Base-by-base conservation (phyloP, 2,329 filamentous ascomycete genomes). In the Botryotinia globosa region DNA sequence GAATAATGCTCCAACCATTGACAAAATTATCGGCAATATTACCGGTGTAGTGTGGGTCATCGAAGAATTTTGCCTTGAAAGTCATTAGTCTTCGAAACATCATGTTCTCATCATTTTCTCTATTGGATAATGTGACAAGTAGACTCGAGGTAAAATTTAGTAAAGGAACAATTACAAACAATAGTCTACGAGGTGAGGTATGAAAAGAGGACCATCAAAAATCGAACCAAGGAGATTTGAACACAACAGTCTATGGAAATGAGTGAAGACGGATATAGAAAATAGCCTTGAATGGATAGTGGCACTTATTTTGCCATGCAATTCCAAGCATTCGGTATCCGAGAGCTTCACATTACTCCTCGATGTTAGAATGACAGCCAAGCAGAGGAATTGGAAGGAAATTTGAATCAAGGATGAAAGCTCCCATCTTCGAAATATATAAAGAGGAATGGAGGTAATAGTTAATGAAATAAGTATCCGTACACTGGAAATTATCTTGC, bases 11-110 rank as follows among this genome's bases (percentile, higher is more conserved):
- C 32, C 45, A 4, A 2, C 16, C 25, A 2, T 12, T 3, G 18
- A 4, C 12, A 32, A 66, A 16, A 10, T 14, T 1, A 22, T 34
- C 42, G 16, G 42, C 16, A 44, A 44, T 44, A 18, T 18, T 18
- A 44, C 42, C 20, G 12, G 22, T 66, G 22, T 39, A 66, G 18
- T 44, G 22, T 7, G 29, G 12, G 32, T 73, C 22, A 74, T 66
- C 74, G 51, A 75, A 32, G 34, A 58, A 29, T 54, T 63, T 39
- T 59, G 65, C 65, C 64, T 56, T 42, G 67, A 42, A 42, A 42
- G 5, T 42, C 25, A n/a, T 62, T 42, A 42, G 59, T 42, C 1
- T n/a, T 62, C n/a, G 22, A 62, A 42, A n/a, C 14, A 16, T n/a
- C 20, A 9, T 8, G 25, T n/a, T n/a, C 32, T 62, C 10, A n/a